These are phyloP conservation scores for Diplodia seriata DNA, from an alignment of 2,329 filamentous ascomycete genomes.

Conservation along the genomic window DNA sequence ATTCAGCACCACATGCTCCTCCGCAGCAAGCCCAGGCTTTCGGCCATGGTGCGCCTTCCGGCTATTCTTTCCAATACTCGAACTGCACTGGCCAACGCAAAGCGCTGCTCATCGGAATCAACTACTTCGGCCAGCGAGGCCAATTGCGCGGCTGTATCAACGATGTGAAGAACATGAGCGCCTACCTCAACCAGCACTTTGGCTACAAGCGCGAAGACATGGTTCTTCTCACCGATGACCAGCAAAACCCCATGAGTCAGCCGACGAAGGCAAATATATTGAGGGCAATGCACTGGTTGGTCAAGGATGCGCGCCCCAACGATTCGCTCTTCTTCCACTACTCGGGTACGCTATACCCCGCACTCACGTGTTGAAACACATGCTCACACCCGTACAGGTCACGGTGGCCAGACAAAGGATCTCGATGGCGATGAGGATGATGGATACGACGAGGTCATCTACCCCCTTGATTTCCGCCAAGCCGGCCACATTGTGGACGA, in stretches of 20 bases:
- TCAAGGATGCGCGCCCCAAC: conserved; percentile 90
- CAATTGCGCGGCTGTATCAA: conserved; percentile 95
- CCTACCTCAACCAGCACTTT: conserved; percentile 86
- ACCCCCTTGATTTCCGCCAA: conserved; percentile 80
- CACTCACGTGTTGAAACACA: background rate
- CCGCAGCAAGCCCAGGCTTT: conserved; percentile 61
- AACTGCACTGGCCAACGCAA: conserved; percentile 88
- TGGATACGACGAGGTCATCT: conserved; percentile 83
- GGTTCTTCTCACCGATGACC: conserved; percentile 95
- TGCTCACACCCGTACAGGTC: conserved; percentile 58
- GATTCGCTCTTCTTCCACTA: conserved; percentile 98
- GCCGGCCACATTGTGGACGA: conserved; percentile 85
- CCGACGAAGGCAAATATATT: conserved; percentile 95
- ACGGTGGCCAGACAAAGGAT: conserved; percentile 82
- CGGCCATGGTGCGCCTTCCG: conserved; percentile 75
- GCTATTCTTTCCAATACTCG: conserved; percentile 89
- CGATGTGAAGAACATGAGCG: conserved; percentile 96
- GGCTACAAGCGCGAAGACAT: conserved; percentile 95
- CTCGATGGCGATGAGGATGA: conserved; percentile 81
- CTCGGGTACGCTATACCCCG: conserved; percentile 67
- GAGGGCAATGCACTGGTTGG: conserved; percentile 96
- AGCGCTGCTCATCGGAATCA: conserved; percentile 91
- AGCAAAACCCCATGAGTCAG: conserved; percentile 96
- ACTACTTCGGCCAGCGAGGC: conserved; percentile 92
- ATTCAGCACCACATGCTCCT: conserved; percentile 68